Evolutionary conservation across 2,329 filamentous ascomycete genomes (phyloP), one percentile per base, ranked within the genome.

Genomic region (Cercospora sojina): DNA sequence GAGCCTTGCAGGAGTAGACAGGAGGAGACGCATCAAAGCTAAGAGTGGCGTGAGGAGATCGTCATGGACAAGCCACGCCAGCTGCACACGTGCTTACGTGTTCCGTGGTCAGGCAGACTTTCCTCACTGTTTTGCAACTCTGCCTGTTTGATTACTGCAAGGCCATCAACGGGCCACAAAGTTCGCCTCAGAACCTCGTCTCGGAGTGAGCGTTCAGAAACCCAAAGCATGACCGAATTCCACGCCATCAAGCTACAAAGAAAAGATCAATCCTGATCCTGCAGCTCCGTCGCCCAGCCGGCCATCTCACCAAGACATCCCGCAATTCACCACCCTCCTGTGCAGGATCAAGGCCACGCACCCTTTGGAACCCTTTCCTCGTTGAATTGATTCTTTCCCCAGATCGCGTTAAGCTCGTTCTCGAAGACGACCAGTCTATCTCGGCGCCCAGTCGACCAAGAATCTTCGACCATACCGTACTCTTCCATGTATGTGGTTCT

Each of bases 401-500:
- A 71, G 58, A 73, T 65, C 63, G 51, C 71, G 55, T 64, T 73
- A 41, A 69, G 31, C 59, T 63, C 47, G 64, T 73, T 68, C 35
- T 70, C 62, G 59, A 69, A 71, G 12, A 67, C 68, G 13, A 68
- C 57, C 31, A 65, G 43, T n/a, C 27, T 29, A 31, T 65, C 62
- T n/a, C 27, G 13, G 12, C 59, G 43, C 47, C 23, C 29, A n/a
- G 63, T 53, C 31, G 25, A 62, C 62, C 59, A 65, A 6, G 63
- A 41, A 65, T 65, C 63, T 31, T 49, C 31, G 18, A 65, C 51
- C 23, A 49, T 25, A 3, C 47, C 31, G n/a, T 69, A 32, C 57
- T 64, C 51, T 41, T 68, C 70, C 64, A 71, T 65, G 62, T 67
- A 68, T 27, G 66, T 67, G 67, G 9, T 77, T 73, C 82, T 77